A percentile compares a stretch with the other conserved stretches of the same genome.
These are phyloP conservation scores for Metschnikowia bowlesiae DNA, from an alignment of 805 yeast species.

Conservation along the genomic window DNA sequence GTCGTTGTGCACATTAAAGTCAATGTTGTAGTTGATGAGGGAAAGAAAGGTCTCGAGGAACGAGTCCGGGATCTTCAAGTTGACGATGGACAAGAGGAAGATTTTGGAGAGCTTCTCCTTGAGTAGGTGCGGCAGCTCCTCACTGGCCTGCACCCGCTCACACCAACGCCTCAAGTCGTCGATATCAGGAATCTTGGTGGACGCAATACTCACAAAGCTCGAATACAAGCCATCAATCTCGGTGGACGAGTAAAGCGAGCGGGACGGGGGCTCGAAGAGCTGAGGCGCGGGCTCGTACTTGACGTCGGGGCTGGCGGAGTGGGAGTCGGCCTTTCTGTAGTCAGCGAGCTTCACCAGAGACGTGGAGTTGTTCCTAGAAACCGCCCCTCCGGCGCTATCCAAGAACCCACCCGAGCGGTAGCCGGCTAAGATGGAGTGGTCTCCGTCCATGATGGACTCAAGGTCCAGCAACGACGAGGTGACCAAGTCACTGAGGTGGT, in stretches of 20 bases:
- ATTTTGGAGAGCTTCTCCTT: constrained; percentile 54
- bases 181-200: constrained; percentile 38
- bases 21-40: constrained; percentile 44
- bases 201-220: constrained; percentile 57
- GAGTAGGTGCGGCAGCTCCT: constrained; percentile 13
- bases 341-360: constrained; percentile 7
- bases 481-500: constrained; percentile 74
- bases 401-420: constrained; percentile 1
- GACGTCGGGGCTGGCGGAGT: not conserved
- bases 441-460: constrained; percentile 54
- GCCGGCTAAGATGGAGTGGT: constrained; percentile 29
- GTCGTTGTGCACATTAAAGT: constrained; percentile 64
- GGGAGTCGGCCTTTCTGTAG: constrained; percentile 1
- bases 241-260: constrained; percentile 28
- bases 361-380: constrained; percentile 1
- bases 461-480: constrained; percentile 66
- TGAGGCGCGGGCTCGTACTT: not conserved
- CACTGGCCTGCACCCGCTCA: constrained; percentile 29
- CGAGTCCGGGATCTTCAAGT: constrained; percentile 60
- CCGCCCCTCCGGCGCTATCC: not conserved
- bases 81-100: constrained; percentile 63
- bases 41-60: constrained; percentile 50
- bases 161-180: constrained; percentile 36
- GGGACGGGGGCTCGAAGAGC: constrained; percentile 9
- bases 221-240: constrained; percentile 68